Base-by-base conservation (phyloP, 2,329 filamentous ascomycete species). In the Arthrinium puccinioides region DNA sequence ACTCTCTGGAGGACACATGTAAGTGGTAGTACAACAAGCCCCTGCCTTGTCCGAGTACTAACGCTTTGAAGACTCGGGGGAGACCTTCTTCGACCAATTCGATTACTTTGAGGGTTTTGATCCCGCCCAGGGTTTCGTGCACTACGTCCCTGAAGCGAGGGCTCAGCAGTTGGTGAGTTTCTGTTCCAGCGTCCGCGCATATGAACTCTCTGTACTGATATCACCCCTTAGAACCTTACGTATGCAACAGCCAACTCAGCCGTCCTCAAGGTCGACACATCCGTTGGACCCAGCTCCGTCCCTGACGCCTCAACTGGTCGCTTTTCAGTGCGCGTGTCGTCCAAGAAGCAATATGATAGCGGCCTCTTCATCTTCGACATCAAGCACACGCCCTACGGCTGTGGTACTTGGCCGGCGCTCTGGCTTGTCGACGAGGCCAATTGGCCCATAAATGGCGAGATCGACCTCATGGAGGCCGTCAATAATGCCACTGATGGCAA, bases 341-440 rank as follows among this genome's bases (percentile, higher is more conserved):
- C 78, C 24, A 79, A 74, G 50, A 63, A 56, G 30, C 70, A 70
- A 30, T 83, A 81, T 56, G 57, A 76, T 49, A 59, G 53, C n/a
- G 79, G 79, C 0, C 70, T 83, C n/a, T 83, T 82, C 59, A 62
- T 83, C 49, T 83, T 83, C 49, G 77, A 83, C 50, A 64, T 83
- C 45, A 66, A 70, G 42, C 79, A 82, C 57, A 74, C 73, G 0
- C 79, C 79, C 0, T 74, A 67, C 48, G 79, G 76, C 28, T 83
- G 79, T 50, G 76, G 68, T 4, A 76, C 70, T 16, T 84, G 76
- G 80, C 76, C 77, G 2, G 70, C 81, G 0, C 66, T 85, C 9
- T 84, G 81, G 81, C 63, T 84, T 6, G 66, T 68, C 0, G 80
- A 84, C 52, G 61, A 66, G 1, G 57, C 53, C 46, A 70, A 79